Evolutionary conservation across 441 rosid genomes (phyloP), one percentile per base, ranked within the genome.

Genomic region (Populus tomentosa): DNA sequence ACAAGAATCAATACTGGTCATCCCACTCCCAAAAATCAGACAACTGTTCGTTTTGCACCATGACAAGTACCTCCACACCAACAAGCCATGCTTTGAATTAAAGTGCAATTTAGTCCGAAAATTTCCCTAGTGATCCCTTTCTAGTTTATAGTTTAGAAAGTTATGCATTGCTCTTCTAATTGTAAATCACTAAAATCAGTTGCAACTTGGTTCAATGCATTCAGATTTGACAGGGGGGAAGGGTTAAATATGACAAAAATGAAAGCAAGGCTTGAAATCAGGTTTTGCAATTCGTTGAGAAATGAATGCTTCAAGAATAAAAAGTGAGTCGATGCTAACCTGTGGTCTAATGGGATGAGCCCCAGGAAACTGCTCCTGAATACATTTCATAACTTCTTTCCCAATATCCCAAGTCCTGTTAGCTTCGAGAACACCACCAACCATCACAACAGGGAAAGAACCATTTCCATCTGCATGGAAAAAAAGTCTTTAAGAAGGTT

Each of bases 371-470:
- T 79, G 85, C 76, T 82, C 83, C 42, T 83, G 80, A 75, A 89
- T 82, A 63, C 77, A 87, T 69, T 84, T 75, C 64, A 89, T 63
- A 32, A 89, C 92, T 83, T 90, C 92, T 65, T 84, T 84, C 75
- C 92, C 92, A 38, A 90, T 86, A 78, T 90, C 92, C 92, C 92
- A 89, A 32, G 80, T 84, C 85, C 69, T 81, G 67, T 89, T 89
- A 10, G 87, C 90, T 84, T 85, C 88, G 56, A 89, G 91, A 73
- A 88, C 91, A 28, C 94, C 92, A 30, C 94, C 94, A 75, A 89
- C 92, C 91, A 90, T 89, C 75, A 90, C 91, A 36, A 90, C 87
- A 20, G 92, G 92, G 73, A 90, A 88, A 65, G 84, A 72, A 71
- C 61, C 86, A 26, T 82, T 87, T 78, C 87, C 85, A 80, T 89